phyloP scores from a whole-genome alignment of 768 basidiomycete genomes.

The Multifurca ochricompacta region DNA sequence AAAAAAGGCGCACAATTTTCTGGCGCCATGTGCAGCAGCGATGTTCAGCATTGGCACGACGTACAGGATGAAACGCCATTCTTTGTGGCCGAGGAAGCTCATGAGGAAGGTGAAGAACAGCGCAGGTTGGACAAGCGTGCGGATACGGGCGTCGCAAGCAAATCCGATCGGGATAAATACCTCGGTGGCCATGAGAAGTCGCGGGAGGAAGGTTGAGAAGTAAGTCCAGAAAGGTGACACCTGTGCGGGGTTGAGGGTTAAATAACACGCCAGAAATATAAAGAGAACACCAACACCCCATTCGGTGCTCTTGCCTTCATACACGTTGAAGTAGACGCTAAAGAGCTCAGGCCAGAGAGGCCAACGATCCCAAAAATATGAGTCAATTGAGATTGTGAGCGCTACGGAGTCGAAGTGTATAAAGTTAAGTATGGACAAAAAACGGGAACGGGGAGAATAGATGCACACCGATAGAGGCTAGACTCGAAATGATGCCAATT shows the following conservation, averaged over 20 bases:
- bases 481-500: constrained; percentile 42
- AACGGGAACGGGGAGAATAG: neutral
- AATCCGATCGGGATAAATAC: constrained; percentile 54
- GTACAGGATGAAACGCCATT: constrained; percentile 96
- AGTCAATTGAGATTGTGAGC: constrained; percentile 62
- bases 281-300: constrained; percentile 72
- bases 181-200: constrained; percentile 57
- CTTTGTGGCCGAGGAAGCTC: constrained; percentile 83
- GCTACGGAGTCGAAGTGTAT: constrained; percentile 30
- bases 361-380: constrained; percentile 72
- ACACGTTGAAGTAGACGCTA: constrained; percentile 76
- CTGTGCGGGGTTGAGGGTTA: constrained; percentile 31
- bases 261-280: neutral
- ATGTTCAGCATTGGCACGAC: constrained; percentile 76
- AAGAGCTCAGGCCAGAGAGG: constrained; percentile 84
- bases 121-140: constrained; percentile 44
- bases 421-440: neutral
- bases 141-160: constrained; percentile 40
- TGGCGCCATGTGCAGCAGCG: constrained; percentile 59
- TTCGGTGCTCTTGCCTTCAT: constrained; percentile 75
- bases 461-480: constrained; percentile 44
- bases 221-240: constrained; percentile 65
- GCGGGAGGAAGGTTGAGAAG: constrained; percentile 62
- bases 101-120: constrained; percentile 51
- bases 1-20: constrained; percentile 49